Percentiles rank a stretch among this genome's conserved stretches.
phyloP scores from a whole-genome alignment of 202 grass and related monocot species.

The Setaria viridis region DNA sequence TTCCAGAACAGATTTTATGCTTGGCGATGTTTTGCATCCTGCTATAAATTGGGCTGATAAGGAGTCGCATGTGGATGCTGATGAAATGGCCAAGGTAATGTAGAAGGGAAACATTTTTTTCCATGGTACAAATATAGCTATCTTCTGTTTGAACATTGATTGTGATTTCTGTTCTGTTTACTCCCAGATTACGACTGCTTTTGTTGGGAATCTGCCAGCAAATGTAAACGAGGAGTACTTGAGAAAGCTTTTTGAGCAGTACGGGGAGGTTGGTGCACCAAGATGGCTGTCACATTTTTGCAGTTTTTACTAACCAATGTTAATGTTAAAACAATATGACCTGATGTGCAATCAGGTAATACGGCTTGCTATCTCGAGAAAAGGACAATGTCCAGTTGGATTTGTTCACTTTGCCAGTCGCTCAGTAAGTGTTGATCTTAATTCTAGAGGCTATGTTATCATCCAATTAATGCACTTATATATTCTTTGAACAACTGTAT shows the following conservation, averaged over 20 bases:
- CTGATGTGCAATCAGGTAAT: constrained; percentile 56
- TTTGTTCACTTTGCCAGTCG: constrained; percentile 78
- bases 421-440: constrained; percentile 58
- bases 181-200: constrained; percentile 73
- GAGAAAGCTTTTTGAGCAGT: constrained; percentile 72
- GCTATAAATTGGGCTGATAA: constrained; percentile 83
- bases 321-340: constrained; percentile 40
- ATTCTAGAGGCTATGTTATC: constrained; percentile 23
- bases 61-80: constrained; percentile 63
- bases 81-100: constrained; percentile 78
- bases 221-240: constrained; percentile 70
- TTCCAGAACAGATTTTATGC: constrained; percentile 81
- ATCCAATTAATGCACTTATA: constrained; percentile 29
- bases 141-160: constrained; percentile 39
- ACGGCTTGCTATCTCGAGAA: constrained; percentile 72
- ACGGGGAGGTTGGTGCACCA: constrained; percentile 63
- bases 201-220: constrained; percentile 82
- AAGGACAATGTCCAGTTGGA: constrained; percentile 71
- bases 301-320: constrained; percentile 30
- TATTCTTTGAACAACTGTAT: constrained; percentile 18
- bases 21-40: constrained; percentile 77
- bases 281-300: constrained; percentile 21
- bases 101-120: constrained; percentile 15
- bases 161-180: constrained; percentile 38
- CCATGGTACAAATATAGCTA: constrained; percentile 34